Evolutionary conservation across 1,284 basidiomycete species (phyloP).

Genomic region (Sanghuangporus baumii): DNA sequence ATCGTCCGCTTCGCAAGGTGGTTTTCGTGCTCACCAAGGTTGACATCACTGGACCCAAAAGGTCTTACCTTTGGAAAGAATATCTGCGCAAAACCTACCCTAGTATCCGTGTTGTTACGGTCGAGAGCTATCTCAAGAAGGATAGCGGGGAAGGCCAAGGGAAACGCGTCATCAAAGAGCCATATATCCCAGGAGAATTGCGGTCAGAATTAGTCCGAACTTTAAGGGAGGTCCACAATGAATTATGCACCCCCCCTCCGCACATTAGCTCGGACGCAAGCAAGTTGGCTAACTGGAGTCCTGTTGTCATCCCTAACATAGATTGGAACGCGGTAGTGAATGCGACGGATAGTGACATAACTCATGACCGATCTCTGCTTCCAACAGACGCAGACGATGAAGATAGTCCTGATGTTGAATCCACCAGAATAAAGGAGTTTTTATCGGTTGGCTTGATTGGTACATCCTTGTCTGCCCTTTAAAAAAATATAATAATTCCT

Average conservation of each 20-base stretch:
- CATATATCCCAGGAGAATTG: conserved; percentile 60
- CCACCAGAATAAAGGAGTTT: conserved; percentile 34
- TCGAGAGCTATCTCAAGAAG: conserved; percentile 66
- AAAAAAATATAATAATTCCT: neutral
- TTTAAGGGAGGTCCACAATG: conserved; percentile 60
- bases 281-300: conserved; percentile 60
- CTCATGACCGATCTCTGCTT: conserved; percentile 20
- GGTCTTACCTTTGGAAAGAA: conserved; percentile 59
- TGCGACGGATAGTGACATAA: conserved; percentile 38
- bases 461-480: conserved; percentile 22
- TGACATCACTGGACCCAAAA: conserved; percentile 61
- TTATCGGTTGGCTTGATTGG: conserved; percentile 84
- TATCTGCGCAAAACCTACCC: conserved; percentile 59
- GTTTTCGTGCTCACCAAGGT: conserved; percentile 84
- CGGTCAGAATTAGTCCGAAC: conserved; percentile 59
- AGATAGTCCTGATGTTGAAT: conserved; percentile 32
- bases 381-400: conserved; percentile 26
- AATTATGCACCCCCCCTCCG: conserved; percentile 66
- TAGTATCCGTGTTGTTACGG: conserved; percentile 56
- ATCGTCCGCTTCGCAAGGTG: conserved; percentile 44
- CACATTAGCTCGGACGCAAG: conserved; percentile 46
- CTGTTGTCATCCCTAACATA: conserved; percentile 55
- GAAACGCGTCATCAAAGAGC: conserved; percentile 44
- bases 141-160: conserved; percentile 41
- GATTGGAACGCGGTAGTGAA: conserved; percentile 66